A percentile compares a stretch with the other conserved stretches of the same genome.
These are phyloP conservation scores for Conticribra guillardii DNA, from an alignment of 108 stramenopile species.

Conservation along the genomic window DNA sequence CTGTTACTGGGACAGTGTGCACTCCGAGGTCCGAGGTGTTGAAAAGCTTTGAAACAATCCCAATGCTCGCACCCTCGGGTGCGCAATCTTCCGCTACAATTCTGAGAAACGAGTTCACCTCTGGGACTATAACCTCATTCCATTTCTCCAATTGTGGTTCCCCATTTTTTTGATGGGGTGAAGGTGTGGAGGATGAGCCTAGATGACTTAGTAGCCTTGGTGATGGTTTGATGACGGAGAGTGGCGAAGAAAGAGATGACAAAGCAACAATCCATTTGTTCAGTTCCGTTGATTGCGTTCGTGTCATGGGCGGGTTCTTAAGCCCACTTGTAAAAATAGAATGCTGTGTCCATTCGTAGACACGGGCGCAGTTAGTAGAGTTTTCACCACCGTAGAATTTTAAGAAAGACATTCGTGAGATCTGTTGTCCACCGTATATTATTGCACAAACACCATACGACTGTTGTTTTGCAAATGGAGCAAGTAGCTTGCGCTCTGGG, in stretches of 20 bases:
- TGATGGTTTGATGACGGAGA: constrained; percentile 1
- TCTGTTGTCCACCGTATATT: neutral
- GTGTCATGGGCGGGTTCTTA: constrained; percentile 7
- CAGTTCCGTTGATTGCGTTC: constrained; percentile 1
- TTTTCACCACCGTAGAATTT: neutral
- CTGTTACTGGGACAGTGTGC: constrained; percentile 1
- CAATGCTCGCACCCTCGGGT: neutral
- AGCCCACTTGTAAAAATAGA: constrained; percentile 1
- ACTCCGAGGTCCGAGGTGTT: neutral
- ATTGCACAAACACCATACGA: neutral
- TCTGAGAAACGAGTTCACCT: neutral
- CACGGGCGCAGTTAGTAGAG: neutral
- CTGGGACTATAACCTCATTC: constrained; percentile 4
- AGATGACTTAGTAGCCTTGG: constrained; percentile 1
- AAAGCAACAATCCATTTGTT: neutral
- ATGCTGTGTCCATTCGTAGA: neutral
- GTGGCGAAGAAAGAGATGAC: neutral
- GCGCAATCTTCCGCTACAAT: constrained; percentile 14
- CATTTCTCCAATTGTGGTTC: too few species aligned
- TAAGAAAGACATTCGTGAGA: neutral
- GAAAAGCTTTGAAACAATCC: neutral
- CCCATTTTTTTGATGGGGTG: too few species aligned
- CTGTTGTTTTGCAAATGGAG: constrained; percentile 1
- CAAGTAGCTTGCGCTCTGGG: constrained; percentile 10
- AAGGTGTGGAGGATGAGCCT: neutral